Base-by-base conservation (phyloP, 176 grass and related monocot genomes). In the Lolium multiflorum region DNA sequence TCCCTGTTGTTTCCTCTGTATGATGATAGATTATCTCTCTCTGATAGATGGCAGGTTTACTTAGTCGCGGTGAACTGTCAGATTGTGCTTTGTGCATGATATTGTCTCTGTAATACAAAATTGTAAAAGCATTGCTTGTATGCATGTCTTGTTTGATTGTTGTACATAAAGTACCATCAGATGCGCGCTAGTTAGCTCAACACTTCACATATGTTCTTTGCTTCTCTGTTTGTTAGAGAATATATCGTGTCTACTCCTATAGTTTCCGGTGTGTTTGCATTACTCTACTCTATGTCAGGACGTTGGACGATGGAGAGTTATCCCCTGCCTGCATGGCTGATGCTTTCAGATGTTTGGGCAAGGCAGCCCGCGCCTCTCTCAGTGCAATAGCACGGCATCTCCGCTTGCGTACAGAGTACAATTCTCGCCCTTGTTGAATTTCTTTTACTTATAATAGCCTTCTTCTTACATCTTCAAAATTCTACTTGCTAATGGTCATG, bases 251-350 rank as follows among this genome's bases (percentile, higher is more conserved):
- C 8, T 79, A 31, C 57, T 67, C 20, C 80, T 68, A 7, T 69
- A 66, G n/a, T n/a, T 43, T 74, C 25, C 46, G 54, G 21, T 52
- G 31, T 24, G 4, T 31, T 85, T 44, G 16, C 37, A 57, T 80
- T 44, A 64, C 72, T 50, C n/a, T 74, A 69, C 72, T 81, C n/a
- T 46, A 59, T 78, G 10, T 70, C 69, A 92, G 92, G 71, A 51
- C 83, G 48, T 74, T 80, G 70, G 90, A 90, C 62, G 94, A 94
- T 87, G 94, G 92, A 80, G 90, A 97, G 16, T 14, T 89, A 63
- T 71, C 86, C 57, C 94, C 94, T 80, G 82, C 94, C 77, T 97
- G 94, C 79, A 90, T 92, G 94, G 58, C 66, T 39, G 94, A 97
- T 84, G 88, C 88, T 82, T 97, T 94, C 51, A 94, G 83, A 84